phyloP scores from a whole-genome alignment of 179 eudicot genomes.

The Spinacia oleracea region DNA sequence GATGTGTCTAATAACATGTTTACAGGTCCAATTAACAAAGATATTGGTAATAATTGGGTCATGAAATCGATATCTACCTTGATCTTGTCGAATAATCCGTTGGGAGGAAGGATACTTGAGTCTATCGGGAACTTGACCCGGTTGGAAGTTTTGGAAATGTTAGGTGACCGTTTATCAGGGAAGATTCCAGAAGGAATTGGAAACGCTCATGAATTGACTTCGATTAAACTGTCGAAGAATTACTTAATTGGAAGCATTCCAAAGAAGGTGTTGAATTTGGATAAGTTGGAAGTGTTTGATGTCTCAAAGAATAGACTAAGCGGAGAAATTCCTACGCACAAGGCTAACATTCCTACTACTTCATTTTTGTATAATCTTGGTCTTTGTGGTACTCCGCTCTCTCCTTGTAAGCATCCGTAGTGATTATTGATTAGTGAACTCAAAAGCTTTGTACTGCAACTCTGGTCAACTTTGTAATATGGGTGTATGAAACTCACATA shows the following conservation, averaged over 20 bases:
- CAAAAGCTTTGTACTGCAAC: too few species aligned
- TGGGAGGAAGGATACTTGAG: conserved; percentile 50
- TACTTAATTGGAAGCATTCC: conserved; percentile 31
- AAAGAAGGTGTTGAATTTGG: conserved; percentile 38
- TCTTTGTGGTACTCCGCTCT: conserved; percentile 31
- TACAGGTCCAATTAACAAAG: conserved; percentile 40
- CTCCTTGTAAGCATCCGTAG: conserved; percentile 21
- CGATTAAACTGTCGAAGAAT: too few species aligned
- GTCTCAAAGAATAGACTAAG: conserved; percentile 56
- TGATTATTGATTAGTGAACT: too few species aligned
- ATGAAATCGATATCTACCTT: conserved; percentile 48
- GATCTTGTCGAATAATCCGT: too few species aligned
- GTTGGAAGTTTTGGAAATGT: conserved; percentile 43
- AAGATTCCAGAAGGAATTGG: too few species aligned
- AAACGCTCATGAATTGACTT: too few species aligned
- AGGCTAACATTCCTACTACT: conserved; percentile 19
- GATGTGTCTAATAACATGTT: conserved; percentile 56
- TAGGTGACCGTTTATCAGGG: conserved; percentile 36
- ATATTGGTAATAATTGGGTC: conserved; percentile 35
- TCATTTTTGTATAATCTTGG: conserved; percentile 30
- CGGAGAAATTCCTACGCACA: conserved; percentile 52
- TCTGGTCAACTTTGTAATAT: too few species aligned
- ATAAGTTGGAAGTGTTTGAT: conserved; percentile 40
- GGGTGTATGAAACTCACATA: too few species aligned
- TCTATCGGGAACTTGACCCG: conserved; percentile 49